These are phyloP conservation scores for Fistulifera solaris DNA, from an alignment of 108 stramenopile species.

Conservation along the genomic window DNA sequence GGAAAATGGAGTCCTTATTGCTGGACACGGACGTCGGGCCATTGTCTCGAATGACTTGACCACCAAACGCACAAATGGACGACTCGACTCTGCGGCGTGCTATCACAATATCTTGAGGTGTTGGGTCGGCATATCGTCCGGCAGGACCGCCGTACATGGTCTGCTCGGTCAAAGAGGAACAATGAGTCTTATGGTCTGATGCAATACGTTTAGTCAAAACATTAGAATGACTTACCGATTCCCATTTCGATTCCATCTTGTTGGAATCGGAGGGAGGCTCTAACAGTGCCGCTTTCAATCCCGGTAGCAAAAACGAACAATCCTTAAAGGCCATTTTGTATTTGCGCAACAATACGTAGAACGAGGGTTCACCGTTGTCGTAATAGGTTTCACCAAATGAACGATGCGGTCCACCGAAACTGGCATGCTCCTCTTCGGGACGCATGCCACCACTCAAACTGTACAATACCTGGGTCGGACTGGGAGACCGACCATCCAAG, in stretches of 20 bases:
- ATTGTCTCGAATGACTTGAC: constrained; percentile 21
- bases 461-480: constrained; percentile 40
- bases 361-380: constrained; percentile 22
- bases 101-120: constrained; percentile 29
- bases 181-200: too few species aligned
- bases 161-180: background rate
- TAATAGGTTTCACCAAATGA: constrained; percentile 4
- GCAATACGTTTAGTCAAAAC: too few species aligned
- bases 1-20: constrained; percentile 27
- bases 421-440: constrained; percentile 1
- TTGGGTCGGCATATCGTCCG: constrained; percentile 18
- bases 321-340: constrained; percentile 47
- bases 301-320: constrained; percentile 62
- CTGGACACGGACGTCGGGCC: background rate
- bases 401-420: constrained; percentile 6
- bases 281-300: constrained; percentile 38
- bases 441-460: constrained; percentile 19
- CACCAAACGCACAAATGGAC: constrained; percentile 77
- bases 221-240: too few species aligned
- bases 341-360: constrained; percentile 33
- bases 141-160: background rate
- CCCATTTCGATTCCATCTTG: constrained; percentile 2
- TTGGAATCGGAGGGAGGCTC: constrained; percentile 7
- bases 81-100: constrained; percentile 53
- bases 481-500: constrained; percentile 27